Percentiles rank a stretch among this genome's conserved stretches.
These are phyloP conservation scores for Xylaria sp. DNA, from an alignment of 2,329 filamentous ascomycete genomes.

Conservation along the genomic window DNA sequence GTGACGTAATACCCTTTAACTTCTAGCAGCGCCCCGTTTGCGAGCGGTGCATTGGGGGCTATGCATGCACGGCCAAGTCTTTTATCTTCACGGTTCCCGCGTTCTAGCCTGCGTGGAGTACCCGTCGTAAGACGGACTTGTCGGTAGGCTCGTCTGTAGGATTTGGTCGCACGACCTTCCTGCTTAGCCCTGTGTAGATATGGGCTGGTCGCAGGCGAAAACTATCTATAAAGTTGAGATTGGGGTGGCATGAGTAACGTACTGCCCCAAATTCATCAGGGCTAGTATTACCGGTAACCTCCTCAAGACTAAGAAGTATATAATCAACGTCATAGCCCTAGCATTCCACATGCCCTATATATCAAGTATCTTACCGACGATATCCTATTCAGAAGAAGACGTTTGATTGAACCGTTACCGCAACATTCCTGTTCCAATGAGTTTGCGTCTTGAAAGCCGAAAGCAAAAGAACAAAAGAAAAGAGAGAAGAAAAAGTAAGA, in stretches of 20 bases:
- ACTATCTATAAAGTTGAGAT: neutral
- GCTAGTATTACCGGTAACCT: neutral
- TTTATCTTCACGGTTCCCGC: slow-evolving; percentile 10
- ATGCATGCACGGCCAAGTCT: neutral
- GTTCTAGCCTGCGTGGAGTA: slow-evolving; percentile 8
- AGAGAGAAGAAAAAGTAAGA: no score
- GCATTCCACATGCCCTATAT: no score
- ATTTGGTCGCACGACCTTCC: slow-evolving; percentile 3
- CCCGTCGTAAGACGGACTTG: slow-evolving; percentile 9
- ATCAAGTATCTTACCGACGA: no score
- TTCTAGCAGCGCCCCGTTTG: neutral
- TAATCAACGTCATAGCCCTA: no score
- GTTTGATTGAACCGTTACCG: no score
- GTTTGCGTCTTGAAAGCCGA: no score
- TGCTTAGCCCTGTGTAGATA: neutral
- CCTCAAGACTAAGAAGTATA: no score
- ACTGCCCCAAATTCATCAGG: neutral
- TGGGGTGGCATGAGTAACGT: neutral
- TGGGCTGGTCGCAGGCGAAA: neutral
- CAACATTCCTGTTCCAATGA: no score
- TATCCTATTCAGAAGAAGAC: no score
- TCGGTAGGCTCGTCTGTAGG: neutral
- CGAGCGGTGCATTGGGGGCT: neutral
- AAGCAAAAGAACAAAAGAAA: no score
- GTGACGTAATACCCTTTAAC: neutral